A percentile compares a stretch with the other conserved stretches of the same genome.
Conservation (phyloP, 1,139 yeast genomes). For the Pichia sp. region DNA sequence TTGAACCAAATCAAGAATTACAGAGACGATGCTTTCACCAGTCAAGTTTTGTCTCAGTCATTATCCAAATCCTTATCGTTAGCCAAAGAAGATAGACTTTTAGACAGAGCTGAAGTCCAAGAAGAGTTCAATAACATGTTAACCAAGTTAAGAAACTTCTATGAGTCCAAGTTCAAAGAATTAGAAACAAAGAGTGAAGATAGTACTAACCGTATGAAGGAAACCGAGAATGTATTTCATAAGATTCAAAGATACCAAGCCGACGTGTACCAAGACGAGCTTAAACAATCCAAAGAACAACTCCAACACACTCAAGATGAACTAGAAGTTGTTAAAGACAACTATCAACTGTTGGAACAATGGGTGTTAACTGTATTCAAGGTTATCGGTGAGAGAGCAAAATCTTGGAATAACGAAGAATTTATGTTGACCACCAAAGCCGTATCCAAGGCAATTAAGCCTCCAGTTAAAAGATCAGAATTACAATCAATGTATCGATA, state of each 20-base stretch:
- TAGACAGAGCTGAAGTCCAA: not conserved
- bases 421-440: conserved; percentile 8
- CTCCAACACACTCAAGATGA: not conserved
- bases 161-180: conserved; percentile 6
- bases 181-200: conserved; percentile 1
- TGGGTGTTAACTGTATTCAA: conserved; percentile 16
- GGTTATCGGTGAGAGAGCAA: conserved; percentile 13
- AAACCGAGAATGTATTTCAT: conserved; percentile 11
- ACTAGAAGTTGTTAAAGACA: conserved; percentile 2
- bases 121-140: not conserved
- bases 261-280: conserved; percentile 7
- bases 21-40: conserved; percentile 1
- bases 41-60: not conserved
- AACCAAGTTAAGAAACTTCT: conserved; percentile 1
- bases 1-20: not conserved
- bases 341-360: conserved; percentile 10
- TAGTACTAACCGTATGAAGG: not conserved
- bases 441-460: conserved; percentile 4
- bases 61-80: not conserved
- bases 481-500: conserved; percentile 13
- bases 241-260: conserved; percentile 12
- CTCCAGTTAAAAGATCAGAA: conserved; percentile 12
- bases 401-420: conserved; percentile 8
- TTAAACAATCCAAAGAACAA: conserved; percentile 1
- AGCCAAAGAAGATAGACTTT: not conserved